Conservation (phyloP, 192 early-diverging fungal genomes). For the Linnemannia hyalina region DNA sequence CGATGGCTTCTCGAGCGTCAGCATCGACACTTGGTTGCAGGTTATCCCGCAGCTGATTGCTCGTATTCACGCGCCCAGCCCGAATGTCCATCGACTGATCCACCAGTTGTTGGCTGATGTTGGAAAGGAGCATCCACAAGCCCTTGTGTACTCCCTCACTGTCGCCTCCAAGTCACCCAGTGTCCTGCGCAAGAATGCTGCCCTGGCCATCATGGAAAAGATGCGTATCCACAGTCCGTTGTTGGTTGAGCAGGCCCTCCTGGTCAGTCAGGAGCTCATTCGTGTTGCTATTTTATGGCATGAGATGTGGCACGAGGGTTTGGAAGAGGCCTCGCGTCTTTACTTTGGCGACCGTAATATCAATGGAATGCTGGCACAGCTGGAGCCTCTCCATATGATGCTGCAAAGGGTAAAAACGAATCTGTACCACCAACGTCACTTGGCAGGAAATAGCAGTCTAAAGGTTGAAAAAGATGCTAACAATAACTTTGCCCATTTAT, state of each 20-base stretch:
- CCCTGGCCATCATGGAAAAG: slow-evolving; percentile 91
- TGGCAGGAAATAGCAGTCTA: neutral
- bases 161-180: slow-evolving; percentile 95
- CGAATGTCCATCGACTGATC: slow-evolving; percentile 84
- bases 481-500: neutral
- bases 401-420: slow-evolving; percentile 67
- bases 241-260: slow-evolving; percentile 92
- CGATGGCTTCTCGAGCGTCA: slow-evolving; percentile 86
- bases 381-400: slow-evolving; percentile 91
- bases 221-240: slow-evolving; percentile 85
- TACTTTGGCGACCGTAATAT: slow-evolving; percentile 86
- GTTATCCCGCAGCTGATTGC: slow-evolving; percentile 99
- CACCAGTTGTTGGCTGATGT: slow-evolving; percentile 91
- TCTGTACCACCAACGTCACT: neutral
- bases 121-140: slow-evolving; percentile 95
- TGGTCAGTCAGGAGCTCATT: slow-evolving; percentile 97
- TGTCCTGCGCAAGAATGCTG: slow-evolving; percentile 77
- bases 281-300: slow-evolving; percentile 96
- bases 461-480: neutral
- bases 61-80: slow-evolving; percentile 84
- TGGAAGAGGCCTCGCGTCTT: slow-evolving; percentile 87
- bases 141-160: slow-evolving; percentile 96
- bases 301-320: slow-evolving; percentile 97
- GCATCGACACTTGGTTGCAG: slow-evolving; percentile 95
- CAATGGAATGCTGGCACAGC: slow-evolving; percentile 88